These are phyloP conservation scores for Apocynum venetum DNA, from an alignment of 257 asterid species.

Conservation along the genomic window DNA sequence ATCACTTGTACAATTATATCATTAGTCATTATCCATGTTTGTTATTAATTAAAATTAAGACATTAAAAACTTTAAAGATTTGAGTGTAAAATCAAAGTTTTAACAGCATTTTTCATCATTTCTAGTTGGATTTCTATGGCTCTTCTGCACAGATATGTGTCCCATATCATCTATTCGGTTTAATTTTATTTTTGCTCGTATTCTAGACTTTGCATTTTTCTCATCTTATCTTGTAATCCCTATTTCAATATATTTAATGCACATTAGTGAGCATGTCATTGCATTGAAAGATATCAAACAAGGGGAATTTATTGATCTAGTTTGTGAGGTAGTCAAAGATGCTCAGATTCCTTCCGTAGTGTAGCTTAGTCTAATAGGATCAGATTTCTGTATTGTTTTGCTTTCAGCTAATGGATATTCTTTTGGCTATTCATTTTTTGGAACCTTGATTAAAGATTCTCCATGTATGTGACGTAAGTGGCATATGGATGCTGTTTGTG, in stretches of 20 bases:
- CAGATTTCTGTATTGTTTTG: background rate
- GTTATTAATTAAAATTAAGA: too few species aligned
- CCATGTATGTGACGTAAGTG: conserved; percentile 20
- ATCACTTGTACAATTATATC: too few species aligned
- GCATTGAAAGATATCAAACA: conserved; percentile 10
- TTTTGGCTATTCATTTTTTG: background rate
- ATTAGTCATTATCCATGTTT: too few species aligned
- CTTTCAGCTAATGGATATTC: background rate
- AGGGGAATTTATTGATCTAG: conserved; percentile 8
- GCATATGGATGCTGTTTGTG: conserved; percentile 25
- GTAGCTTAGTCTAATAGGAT: background rate
- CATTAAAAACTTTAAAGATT: too few species aligned
- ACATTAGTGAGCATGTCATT: conserved; percentile 2
- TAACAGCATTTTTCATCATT: too few species aligned
- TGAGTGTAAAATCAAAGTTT: too few species aligned
- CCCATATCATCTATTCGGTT: background rate
- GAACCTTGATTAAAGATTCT: conserved; percentile 14
- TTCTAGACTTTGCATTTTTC: background rate
- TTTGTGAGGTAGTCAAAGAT: conserved; percentile 11
- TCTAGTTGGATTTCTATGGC: background rate
- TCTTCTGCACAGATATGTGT: background rate
- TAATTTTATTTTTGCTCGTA: background rate
- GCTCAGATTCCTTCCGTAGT: background rate
- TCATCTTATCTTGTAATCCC: conserved; percentile 2
- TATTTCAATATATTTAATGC: background rate